Conservation (phyloP, 1,139 yeast species). For the Zygoascus meyerae region DNA sequence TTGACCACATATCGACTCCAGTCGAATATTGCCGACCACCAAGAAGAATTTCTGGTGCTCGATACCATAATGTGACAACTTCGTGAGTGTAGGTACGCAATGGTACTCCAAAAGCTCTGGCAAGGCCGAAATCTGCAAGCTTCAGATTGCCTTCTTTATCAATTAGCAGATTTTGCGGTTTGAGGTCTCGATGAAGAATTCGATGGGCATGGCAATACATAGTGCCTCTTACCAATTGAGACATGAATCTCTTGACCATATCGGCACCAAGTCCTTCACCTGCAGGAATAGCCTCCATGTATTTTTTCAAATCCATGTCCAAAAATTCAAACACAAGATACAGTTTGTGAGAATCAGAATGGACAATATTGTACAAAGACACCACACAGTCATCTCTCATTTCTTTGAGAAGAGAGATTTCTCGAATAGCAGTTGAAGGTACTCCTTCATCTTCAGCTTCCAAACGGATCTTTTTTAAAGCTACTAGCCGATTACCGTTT, state of each 20-base stretch:
- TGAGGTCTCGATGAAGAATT: slow-evolving; percentile 90
- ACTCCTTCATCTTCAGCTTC: slow-evolving; percentile 99
- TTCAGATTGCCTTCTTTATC: slow-evolving; percentile 93
- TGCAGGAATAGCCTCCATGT: slow-evolving; percentile 93
- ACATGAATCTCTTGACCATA: slow-evolving; percentile 89
- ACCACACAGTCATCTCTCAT: slow-evolving; percentile 91
- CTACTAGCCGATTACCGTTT: slow-evolving; percentile 87
- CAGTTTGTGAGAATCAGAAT: slow-evolving; percentile 91
- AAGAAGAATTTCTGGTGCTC: slow-evolving; percentile 91
- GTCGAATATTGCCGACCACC: slow-evolving; percentile 98
- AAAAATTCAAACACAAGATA: slow-evolving; percentile 90
- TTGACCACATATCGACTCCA: slow-evolving; percentile 98
- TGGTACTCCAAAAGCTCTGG: slow-evolving; percentile 96
- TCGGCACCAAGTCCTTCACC: slow-evolving; percentile 86
- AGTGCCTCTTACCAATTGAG: slow-evolving; percentile 87
- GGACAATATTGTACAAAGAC: slow-evolving; percentile 86
- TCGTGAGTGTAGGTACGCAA: slow-evolving; percentile 94
- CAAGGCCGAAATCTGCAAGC: slow-evolving; percentile 95
- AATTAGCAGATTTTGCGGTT: slow-evolving; percentile 91
- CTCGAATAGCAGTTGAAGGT: slow-evolving; percentile 96
- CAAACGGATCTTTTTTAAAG: slow-evolving; percentile 86
- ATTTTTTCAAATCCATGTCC: slow-evolving; percentile 89
- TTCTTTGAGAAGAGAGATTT: slow-evolving; percentile 88
- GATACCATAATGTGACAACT: slow-evolving; percentile 95
- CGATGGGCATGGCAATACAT: slow-evolving; percentile 94